Base-by-base conservation (phyloP, 2,329 filamentous ascomycete species). In the Cercospora sesami region DNA sequence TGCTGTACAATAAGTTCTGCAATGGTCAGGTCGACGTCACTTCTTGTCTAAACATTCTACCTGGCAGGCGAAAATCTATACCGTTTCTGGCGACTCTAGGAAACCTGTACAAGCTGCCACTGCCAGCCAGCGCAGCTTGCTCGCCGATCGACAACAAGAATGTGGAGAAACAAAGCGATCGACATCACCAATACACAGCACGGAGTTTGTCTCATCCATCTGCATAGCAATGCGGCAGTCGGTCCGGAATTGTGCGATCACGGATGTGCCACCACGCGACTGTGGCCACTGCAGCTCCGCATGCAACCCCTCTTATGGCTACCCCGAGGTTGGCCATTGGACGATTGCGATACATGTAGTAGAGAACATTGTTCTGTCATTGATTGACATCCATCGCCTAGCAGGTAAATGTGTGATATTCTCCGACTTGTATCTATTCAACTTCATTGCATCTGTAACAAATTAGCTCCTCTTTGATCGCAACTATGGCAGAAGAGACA, bases 271-370 rank as follows among this genome's bases (percentile, higher is more conserved):
- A 51, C 45, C 45, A 51, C 21, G 45, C 45, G 10, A 51, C 10
- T 10, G 45, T 7, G 45, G 12, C 10, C 45, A 23, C 18, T 51
- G 45, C 39, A 63, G 45, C 60, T 63, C 45, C 53, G 53, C 53
- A 30, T 31, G 53, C 60, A 33, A 63, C 60, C 60, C 60, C 60
- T 63, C 60, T 45, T 55, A 64, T 58, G 48, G 48, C 48, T 16
- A 48, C 45, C 61, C 23, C 53, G 53, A 58, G 26, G 53, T 58
- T 58, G 26, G 16, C 45, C 61, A 55, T 55, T 18, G 60, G 26
- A 51, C 10, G 5, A 16, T 23, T 6, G 45, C 45, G 18, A 51
- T 26, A 48, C 45, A 51, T 51, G 45, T 51, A 51, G 45, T 51
- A 26, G 21, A 9, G 9, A 16, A 14, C 45, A 12, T 51, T 4